These are phyloP conservation scores for Eutrema salsugineum DNA, from an alignment of 441 rosid species.

Conservation along the genomic window DNA sequence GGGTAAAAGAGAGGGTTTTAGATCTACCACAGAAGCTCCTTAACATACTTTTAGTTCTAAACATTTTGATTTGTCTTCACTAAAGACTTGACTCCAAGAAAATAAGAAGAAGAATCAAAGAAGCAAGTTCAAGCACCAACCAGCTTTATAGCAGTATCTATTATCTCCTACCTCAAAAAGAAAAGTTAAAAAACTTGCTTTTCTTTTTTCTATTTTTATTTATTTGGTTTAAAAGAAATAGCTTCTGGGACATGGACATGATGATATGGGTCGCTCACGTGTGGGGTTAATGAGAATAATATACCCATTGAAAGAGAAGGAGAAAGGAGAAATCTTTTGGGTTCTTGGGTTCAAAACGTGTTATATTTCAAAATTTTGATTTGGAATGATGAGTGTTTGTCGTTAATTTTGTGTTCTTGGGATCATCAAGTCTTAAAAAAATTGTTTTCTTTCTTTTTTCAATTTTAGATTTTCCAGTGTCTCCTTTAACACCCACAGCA, in stretches of 20 bases:
- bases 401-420: conserved; percentile 41
- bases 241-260: neutral
- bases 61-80: conserved; percentile 14
- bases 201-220: neutral
- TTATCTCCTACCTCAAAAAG: conserved; percentile 20
- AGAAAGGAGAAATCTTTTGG: neutral
- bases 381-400: conserved; percentile 15
- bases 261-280: conserved; percentile 46
- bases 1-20: conserved; percentile 66
- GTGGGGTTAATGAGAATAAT: conserved; percentile 48
- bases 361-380: neutral
- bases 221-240: neutral
- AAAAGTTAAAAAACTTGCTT: conserved; percentile 15
- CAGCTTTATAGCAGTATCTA: conserved; percentile 30
- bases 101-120: conserved; percentile 19
- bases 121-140: conserved; percentile 40
- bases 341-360: neutral
- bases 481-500: conserved; percentile 47
- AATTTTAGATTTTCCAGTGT: conserved; percentile 47
- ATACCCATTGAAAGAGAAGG: conserved; percentile 29
- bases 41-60: neutral
- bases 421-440: conserved; percentile 36
- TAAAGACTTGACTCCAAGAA: conserved; percentile 1
- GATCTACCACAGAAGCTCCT: conserved; percentile 53
- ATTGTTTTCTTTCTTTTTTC: conserved; percentile 41